Base-by-base conservation (phyloP, 1,139 yeast species). In the Yamadazyma kanchanaburiensis region DNA sequence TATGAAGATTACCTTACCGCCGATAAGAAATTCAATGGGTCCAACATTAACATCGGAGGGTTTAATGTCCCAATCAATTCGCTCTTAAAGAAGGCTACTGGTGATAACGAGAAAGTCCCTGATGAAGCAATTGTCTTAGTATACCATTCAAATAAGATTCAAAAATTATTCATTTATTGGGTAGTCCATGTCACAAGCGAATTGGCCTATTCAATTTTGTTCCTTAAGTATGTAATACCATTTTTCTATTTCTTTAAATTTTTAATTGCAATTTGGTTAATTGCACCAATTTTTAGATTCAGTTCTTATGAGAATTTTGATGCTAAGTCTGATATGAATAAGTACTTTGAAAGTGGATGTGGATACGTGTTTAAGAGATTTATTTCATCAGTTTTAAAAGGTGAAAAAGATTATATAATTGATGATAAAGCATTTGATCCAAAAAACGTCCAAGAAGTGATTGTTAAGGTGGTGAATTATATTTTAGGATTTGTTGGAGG, bases 91-190 rank as follows among this genome's bases (percentile, higher is more conserved):
- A 54, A 41, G 26, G 55, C 58, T 9, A 40, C 49, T 5, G 43
- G 55, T 21, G 44, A 45, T 15, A 33, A 33, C 17, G 35, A 29
- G 7, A 22, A 27, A 1, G 24, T 33, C 12, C 33, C 35, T 4
- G 25, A 37, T 15, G 44, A 39, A 27, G 43, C 46, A 2, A 24
- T 29, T 7, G 47, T 70, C 14, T 36, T 44, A 21, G 26, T 43
- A 4, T 40, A 35, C 14, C 33, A 38, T 11, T 27, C 37, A 4
- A 43, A 34, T 16, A 51, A 64, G 10, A 50, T 74, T 24, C 74
- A 75, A 32, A 75, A 77, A 45, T 74, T 82, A 77, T 51, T 74
- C 20, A 59, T 72, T 12, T 79, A 76, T 46, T 79, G 86, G 86
- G 55, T 75, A 12, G 68, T 74, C 1, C 52, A 60, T 27, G 62